Base-by-base conservation (phyloP, 495 filamentous ascomycete species). In the Physcia stellaris region DNA sequence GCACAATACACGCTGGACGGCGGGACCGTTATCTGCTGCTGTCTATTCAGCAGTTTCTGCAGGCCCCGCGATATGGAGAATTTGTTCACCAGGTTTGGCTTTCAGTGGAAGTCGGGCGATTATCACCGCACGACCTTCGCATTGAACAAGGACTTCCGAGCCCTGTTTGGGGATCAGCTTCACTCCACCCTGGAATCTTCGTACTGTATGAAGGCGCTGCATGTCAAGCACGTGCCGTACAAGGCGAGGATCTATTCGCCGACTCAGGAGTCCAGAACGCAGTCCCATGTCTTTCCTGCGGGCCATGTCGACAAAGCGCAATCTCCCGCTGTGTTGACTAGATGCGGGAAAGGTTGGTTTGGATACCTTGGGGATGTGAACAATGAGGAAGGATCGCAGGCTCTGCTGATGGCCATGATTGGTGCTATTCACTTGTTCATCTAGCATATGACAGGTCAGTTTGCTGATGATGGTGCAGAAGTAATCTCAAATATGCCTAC, bases 351-450 rank as follows among this genome's bases (percentile, higher is more conserved):
- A 13, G 62, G 62, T 10, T 57, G 46, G 45, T 35, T 70, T n/a
- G 57, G 55, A 15, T 67, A 67, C 43, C 46, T 64, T 40, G 64
- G 65, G 7, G 63, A 71, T 56, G 58, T 67, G 30, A 64, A 67
- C 41, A 51, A 44, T 1, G 64, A 66, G 52, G 44, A 52, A 17
- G 53, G 43, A 4, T 53, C 57, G 4, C 41, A 51, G 19, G 28
- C 37, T n/a, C 50, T 65, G 35, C 43, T 66, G 18, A 40, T 69
- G 44, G 53, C 58, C 28, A 36, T 47, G 32, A 32, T 47, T 21
- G 34, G 44, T 42, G 39, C 32, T 33, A 26, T 10, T 12, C 32
- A 16, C 7, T 17, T 9, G 16, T 7, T 17, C 17, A 7, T 7
- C 9, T 34, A 21, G 19, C 9, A 19, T 12, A 32, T 30, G 2